phyloP scores from a whole-genome alignment of 73 alveolate genomes.

The Uronychia setigera region DNA sequence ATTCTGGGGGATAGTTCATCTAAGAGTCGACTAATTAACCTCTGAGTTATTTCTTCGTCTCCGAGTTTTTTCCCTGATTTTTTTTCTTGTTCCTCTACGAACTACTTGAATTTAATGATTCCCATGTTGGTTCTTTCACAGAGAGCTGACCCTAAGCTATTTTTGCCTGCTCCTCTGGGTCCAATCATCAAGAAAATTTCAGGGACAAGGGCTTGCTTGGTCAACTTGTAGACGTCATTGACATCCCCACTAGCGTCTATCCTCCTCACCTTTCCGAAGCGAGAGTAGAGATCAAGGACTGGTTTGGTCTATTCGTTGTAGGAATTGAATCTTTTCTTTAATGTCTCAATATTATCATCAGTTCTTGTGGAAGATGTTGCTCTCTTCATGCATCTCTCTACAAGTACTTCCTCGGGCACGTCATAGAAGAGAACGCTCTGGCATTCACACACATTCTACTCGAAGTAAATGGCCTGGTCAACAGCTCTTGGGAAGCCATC shows the following conservation, averaged over 20 bases:
- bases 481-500: conserved; percentile 57
- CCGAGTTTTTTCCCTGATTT: conserved; percentile 30
- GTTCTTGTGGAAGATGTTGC: conserved; percentile 17
- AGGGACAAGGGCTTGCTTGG: conserved; percentile 82
- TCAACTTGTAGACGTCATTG: conserved; percentile 67
- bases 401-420: conserved; percentile 22
- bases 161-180: conserved; percentile 85
- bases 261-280: conserved; percentile 72
- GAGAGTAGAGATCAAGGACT: conserved; percentile 70
- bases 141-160: conserved; percentile 68
- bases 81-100: conserved; percentile 52
- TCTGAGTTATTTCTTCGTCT: conserved; percentile 53
- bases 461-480: conserved; percentile 24
- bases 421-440: conserved; percentile 38
- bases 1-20: conserved; percentile 65
- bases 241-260: conserved; percentile 75
- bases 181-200: conserved; percentile 82
- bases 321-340: conserved; percentile 16
- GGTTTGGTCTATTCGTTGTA: conserved; percentile 30
- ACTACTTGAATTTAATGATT: conserved; percentile 63
- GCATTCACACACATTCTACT: conserved; percentile 53
- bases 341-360: conserved; percentile 25
- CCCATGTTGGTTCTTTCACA: conserved; percentile 76
- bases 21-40: conserved; percentile 61
- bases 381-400: conserved; percentile 35